These are phyloP conservation scores for Diplodia seriata DNA, from an alignment of 2,329 filamentous ascomycete genomes.

Conservation along the genomic window DNA sequence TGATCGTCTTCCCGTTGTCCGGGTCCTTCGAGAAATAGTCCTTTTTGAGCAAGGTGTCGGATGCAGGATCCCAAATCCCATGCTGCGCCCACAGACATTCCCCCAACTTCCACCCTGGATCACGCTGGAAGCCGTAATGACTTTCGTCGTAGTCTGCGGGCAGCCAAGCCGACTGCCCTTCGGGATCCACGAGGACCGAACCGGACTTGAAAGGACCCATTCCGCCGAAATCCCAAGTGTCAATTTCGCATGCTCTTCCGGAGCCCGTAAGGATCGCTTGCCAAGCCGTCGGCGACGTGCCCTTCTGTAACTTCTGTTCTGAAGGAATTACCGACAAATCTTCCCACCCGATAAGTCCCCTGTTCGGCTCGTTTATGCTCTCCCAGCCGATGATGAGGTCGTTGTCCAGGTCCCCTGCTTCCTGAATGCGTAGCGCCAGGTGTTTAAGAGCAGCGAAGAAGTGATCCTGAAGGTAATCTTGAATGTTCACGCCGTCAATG, in stretches of 20 bases:
- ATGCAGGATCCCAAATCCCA: constrained; percentile 87
- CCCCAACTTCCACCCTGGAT: constrained; percentile 88
- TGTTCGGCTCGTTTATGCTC: constrained; percentile 92
- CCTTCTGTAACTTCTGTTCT: constrained; percentile 90
- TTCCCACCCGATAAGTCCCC: constrained; percentile 81
- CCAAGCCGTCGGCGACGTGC: constrained; percentile 91
- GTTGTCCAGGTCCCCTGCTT: constrained; percentile 86
- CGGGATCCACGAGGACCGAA: constrained; percentile 80
- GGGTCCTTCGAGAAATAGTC: constrained; percentile 88
- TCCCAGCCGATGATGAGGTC: constrained; percentile 94
- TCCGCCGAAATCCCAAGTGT: constrained; percentile 91
- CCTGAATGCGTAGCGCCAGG: constrained; percentile 82
- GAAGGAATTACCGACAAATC: constrained; percentile 82
- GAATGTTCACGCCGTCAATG: constrained; percentile 93
- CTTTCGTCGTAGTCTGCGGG: constrained; percentile 82
- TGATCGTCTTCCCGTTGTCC: constrained; percentile 72
- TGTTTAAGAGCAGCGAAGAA: constrained; percentile 82
- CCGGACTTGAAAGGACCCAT: constrained; percentile 93
- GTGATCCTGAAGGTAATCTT: constrained; percentile 90
- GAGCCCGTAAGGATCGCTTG: constrained; percentile 92
- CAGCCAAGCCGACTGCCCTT: constrained; percentile 85
- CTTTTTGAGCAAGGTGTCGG: constrained; percentile 78
- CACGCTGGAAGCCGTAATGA: constrained; percentile 87
- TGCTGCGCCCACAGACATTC: constrained; percentile 97
- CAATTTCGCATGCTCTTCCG: constrained; percentile 85